Base-by-base conservation (phyloP, 768 basidiomycete genomes). In the Leccinum boreale region DNA sequence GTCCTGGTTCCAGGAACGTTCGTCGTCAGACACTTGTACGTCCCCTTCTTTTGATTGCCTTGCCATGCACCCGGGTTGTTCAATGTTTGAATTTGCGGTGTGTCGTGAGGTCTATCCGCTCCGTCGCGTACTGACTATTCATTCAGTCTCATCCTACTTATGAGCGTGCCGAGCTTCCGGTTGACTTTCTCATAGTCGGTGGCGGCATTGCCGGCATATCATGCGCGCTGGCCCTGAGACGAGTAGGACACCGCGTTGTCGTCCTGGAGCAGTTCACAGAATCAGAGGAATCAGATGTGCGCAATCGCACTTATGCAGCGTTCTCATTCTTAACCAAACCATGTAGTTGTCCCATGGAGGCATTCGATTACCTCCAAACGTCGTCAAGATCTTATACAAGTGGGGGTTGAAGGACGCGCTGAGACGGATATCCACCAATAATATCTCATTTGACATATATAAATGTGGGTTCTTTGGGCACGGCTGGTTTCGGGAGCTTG, bases 211-310 rank as follows among this genome's bases (percentile, higher is more conserved):
- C 80, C 39, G 86, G 86, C 10, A 71, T 85, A 50, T 79, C 85
- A 3, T 73, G 79, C 35, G 85, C 85, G 4, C 80, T 78, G 62
- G 74, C 81, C 15, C 74, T 88, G 44, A 76, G 76, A 47, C 78
- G 77, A 62, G 79, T 79, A 6, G 86, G 86, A 6, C 86, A 88
- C 70, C 71, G 74, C 31, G 85, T 86, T n/a, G 72, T 78, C 2
- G 77, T 88, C 3, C 67, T 87, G 21, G 86, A 87, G 65, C 73
- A 76, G 58, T 70, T 68, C 17, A 73, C 76, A 55, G 78, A 77
- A 15, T 73, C 73, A n/a, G 67, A 74, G n/a, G 54, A 56, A 33
- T 68, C 67, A 35, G 72, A 72, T 56, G 78, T 77, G 39, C 26
- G 70, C 62, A 44, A 53, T 55, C 8, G 9, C n/a, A 23, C 5